Evolutionary conservation across 805 yeast genomes (phyloP).

Genomic region (Wickerhamiella galacta): DNA sequence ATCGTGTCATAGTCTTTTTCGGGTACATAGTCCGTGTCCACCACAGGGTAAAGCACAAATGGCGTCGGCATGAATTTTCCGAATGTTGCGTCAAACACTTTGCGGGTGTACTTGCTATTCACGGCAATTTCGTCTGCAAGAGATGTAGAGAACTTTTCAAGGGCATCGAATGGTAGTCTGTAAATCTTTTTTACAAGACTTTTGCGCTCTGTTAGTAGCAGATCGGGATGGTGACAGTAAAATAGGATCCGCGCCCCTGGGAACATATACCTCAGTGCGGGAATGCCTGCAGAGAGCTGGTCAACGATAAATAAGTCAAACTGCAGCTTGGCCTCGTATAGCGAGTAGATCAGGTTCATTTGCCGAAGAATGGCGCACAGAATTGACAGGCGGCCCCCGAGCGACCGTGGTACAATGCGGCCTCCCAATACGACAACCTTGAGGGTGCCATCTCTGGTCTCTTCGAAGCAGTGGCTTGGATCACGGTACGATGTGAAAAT

Average conservation of each 20-base stretch:
- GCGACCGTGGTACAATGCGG: constrained; percentile 49
- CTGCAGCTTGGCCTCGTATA: constrained; percentile 28
- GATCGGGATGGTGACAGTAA: constrained; percentile 95
- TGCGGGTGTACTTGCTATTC: constrained; percentile 68
- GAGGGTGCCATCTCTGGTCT: constrained; percentile 42
- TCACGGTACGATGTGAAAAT: constrained; percentile 89
- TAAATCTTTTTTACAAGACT: constrained; percentile 43
- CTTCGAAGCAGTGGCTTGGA: constrained; percentile 75
- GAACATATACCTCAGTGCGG: constrained; percentile 33
- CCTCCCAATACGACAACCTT: constrained; percentile 68
- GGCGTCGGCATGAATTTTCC: constrained; percentile 23
- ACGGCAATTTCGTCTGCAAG: constrained; percentile 70
- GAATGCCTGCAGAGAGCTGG: constrained; percentile 73
- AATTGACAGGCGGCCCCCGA: constrained; percentile 55
- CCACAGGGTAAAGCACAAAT: constrained; percentile 64
- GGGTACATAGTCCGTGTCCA: constrained; percentile 25
- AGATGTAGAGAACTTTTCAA: constrained; percentile 68
- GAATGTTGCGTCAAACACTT: constrained; percentile 53
- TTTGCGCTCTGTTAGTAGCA: constrained; percentile 46
- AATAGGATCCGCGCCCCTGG: constrained; percentile 42
- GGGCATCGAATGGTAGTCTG: constrained; percentile 65
- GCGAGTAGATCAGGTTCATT: constrained; percentile 37
- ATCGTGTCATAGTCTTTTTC: constrained; percentile 1
- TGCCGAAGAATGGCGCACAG: constrained; percentile 76
- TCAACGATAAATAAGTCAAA: constrained; percentile 73